Conservation (phyloP, 1,284 basidiomycete genomes). For the Golubevia sp. region DNA sequence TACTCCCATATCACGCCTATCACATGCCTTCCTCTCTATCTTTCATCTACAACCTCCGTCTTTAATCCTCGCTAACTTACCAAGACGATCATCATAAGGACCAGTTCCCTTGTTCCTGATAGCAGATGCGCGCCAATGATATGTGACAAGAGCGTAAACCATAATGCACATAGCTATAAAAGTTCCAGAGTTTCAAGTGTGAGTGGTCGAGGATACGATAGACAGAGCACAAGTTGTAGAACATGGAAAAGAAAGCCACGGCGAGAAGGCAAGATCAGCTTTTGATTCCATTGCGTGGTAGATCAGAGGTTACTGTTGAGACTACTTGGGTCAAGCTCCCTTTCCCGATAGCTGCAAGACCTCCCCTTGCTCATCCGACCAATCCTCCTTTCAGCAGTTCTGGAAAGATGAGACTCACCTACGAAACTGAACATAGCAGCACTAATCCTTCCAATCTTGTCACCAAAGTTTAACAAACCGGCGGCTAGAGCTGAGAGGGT, state of each 20-base stretch:
- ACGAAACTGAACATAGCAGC: conserved; percentile 90
- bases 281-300: neutral
- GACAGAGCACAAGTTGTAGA: conserved; percentile 2
- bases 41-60: too few relatives aligned
- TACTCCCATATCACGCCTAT: too few relatives aligned
- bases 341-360: too few relatives aligned
- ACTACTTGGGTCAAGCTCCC: neutral
- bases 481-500: conserved; percentile 59
- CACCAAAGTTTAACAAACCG: conserved; percentile 61
- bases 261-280: neutral
- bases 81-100: conserved; percentile 94
- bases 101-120: conserved; percentile 89
- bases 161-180: conserved; percentile 92
- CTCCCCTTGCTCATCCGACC: neutral
- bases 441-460: conserved; percentile 79
- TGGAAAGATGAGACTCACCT: conserved; percentile 67
- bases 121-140: conserved; percentile 92
- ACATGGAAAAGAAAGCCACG: conserved; percentile 3
- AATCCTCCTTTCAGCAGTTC: neutral
- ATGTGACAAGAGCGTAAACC: conserved; percentile 91
- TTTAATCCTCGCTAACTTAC: too few relatives aligned
- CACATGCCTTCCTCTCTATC: too few relatives aligned
- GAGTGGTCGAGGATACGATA: too few relatives aligned
- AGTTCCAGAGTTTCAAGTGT: neutral
- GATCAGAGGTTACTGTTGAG: neutral